Base-by-base conservation (phyloP, 2,329 filamentous ascomycete genomes). In the Aspergillus quadricinctus region DNA sequence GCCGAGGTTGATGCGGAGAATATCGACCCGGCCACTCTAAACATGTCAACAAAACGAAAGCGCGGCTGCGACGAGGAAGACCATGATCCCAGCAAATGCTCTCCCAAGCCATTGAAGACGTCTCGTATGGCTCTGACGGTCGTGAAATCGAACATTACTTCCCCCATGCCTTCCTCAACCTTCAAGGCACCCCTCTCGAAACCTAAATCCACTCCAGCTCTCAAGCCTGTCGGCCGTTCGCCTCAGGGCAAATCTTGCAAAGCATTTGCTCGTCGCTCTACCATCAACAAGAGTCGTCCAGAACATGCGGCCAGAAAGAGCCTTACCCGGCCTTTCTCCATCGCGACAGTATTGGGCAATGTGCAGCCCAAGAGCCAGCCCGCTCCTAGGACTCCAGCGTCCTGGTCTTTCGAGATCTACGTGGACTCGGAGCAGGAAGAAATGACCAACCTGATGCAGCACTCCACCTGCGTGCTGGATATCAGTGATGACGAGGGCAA, bases 381-480 rank as follows among this genome's bases (percentile, higher is more conserved):
- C 76, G 79, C 75, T 5, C 77, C 80, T 23, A 81, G 80, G 57
- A 70, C 73, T 7, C 69, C 69, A 10, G 60, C 65, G 0, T 68
- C 67, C 57, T 97, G 92, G 92, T 88, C 88, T 78, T 97, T 99
- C 70, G 89, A 93, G 57, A 97, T 99, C 67, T 88, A 97, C 70
- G 90, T 96, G 70, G 93, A 99, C 73, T 91, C 90, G 0, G 84
- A 88, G 7, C 90, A 96, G 70, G 89, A 97, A 69, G 88, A 96
- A 70, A 89, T 94, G 75, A 90, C 92, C 66, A 97, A 96, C 67
- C 79, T 96, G 41, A 90, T 97, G 77, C 90, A 97, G 74, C 93
- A 97, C 77, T 88, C 88, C 55, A 93, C 93, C 7, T 88, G 88
- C 61, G 86, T 88, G 0, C 82, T 97, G 3, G 93, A 97, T 70